Percentiles rank a stretch among this genome's conserved stretches.
phyloP scores from a whole-genome alignment of 1,284 basidiomycete genomes.

The Pisolithus thermaeus region DNA sequence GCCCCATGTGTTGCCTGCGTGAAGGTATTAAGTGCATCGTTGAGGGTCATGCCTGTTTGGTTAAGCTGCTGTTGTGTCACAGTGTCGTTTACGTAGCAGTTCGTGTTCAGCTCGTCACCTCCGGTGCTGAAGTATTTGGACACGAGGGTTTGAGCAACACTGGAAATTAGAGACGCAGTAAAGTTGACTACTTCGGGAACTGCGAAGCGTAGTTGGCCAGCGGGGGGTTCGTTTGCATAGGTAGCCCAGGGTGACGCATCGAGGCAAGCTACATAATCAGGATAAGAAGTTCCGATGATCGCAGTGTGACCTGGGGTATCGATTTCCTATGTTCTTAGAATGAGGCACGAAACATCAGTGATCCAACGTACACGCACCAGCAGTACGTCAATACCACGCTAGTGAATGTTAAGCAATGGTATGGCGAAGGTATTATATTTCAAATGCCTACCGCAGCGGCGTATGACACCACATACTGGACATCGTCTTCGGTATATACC shows the following conservation, averaged over 20 bases:
- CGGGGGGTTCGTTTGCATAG: constrained; percentile 60
- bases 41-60: constrained; percentile 40
- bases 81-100: constrained; percentile 50
- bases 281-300: constrained; percentile 50
- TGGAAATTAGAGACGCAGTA: constrained; percentile 40
- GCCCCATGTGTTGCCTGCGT: constrained; percentile 45
- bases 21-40: constrained; percentile 49
- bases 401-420: not conserved
- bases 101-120: constrained; percentile 64
- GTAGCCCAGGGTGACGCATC: constrained; percentile 47
- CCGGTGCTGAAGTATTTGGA: constrained; percentile 58
- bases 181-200: constrained; percentile 42
- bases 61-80: constrained; percentile 41
- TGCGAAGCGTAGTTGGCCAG: constrained; percentile 62
- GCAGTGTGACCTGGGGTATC: constrained; percentile 74
- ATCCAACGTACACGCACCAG: constrained; percentile 15
- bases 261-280: constrained; percentile 63
- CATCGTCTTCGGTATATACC: constrained; percentile 53
- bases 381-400: constrained; percentile 28
- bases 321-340: constrained; percentile 39
- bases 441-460: constrained; percentile 48
- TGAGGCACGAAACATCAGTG: constrained; percentile 17
- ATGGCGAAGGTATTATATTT: not conserved
- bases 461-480: constrained; percentile 54
- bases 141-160: constrained; percentile 37